These are phyloP conservation scores for Asterophora lycoperdoides DNA, from an alignment of 768 basidiomycete genomes.

Conservation along the genomic window DNA sequence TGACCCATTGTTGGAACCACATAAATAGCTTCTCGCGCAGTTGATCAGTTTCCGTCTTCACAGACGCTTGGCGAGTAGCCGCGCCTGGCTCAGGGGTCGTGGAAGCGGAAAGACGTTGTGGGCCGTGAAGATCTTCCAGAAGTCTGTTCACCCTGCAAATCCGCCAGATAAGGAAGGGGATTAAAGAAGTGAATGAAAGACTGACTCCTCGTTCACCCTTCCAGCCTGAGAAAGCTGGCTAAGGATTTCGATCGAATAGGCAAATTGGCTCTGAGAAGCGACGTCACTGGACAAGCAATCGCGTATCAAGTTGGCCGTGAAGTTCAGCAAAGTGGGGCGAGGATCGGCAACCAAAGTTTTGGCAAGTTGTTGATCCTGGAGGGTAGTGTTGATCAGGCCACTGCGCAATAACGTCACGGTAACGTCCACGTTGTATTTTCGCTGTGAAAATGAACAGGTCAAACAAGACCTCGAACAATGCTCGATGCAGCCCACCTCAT, in stretches of 20 bases:
- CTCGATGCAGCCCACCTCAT: conserved; percentile 59
- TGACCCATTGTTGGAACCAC: conserved; percentile 95
- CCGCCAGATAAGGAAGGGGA: conserved; percentile 4
- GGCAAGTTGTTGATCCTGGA: conserved; percentile 89
- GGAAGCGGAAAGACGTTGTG: conserved; percentile 45
- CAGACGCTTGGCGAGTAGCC: conserved; percentile 41
- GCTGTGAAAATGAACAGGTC: conserved; percentile 39
- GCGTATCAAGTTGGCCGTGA: conserved; percentile 77
- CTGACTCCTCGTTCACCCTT: conserved; percentile 84
- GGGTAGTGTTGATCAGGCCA: conserved; percentile 67
- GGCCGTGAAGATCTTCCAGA: conserved; percentile 77
- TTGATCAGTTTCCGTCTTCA: conserved; percentile 69
- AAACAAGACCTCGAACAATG: conserved; percentile 5
- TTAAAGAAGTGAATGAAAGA: conserved; percentile 13
- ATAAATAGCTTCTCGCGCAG: conserved; percentile 69
- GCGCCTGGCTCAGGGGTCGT: conserved; percentile 31
- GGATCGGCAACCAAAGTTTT: conserved; percentile 79
- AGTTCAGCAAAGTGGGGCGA: conserved; percentile 72
- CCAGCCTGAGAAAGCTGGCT: conserved; percentile 66
- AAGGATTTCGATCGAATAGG: conserved; percentile 76
- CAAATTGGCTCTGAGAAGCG: conserved; percentile 75
- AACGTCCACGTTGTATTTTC: conserved; percentile 94
- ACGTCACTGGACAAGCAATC: conserved; percentile 81
- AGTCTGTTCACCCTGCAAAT: conserved; percentile 57
- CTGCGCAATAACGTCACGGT: conserved; percentile 85